A percentile compares a stretch with the other conserved stretches of the same genome.
phyloP scores from a whole-genome alignment of 306 rosid species.

The Castanopsis chinensis region DNA sequence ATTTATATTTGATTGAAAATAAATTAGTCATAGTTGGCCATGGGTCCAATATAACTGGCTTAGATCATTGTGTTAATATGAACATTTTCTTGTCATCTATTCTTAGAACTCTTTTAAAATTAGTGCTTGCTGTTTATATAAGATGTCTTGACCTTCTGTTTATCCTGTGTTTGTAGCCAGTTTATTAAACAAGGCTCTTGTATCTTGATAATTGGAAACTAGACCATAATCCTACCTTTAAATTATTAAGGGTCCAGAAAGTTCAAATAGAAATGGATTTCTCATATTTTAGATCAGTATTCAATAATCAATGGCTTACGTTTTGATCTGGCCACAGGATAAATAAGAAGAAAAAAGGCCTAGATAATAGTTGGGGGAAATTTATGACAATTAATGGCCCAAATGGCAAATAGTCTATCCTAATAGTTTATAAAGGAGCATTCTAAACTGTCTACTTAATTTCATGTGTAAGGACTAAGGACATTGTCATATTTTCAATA shows the following conservation, averaged over 20 bases:
- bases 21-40: background rate
- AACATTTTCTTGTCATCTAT: background rate
- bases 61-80: conserved; percentile 1
- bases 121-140: conserved; percentile 1
- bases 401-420: background rate
- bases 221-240: too few relatives aligned
- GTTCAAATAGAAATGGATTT: background rate
- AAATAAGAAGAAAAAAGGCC: background rate
- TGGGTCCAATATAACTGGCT: background rate
- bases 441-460: background rate
- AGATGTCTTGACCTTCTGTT: background rate
- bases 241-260: too few relatives aligned
- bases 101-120: conserved; percentile 5
- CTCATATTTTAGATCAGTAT: background rate
- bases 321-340: background rate
- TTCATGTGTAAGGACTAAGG: background rate
- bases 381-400: background rate
- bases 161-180: too few relatives aligned
- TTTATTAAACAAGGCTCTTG: too few relatives aligned
- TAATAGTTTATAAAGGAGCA: background rate
- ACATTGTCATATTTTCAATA: background rate
- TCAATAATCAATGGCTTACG: background rate
- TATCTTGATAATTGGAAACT: too few relatives aligned
- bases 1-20: background rate
- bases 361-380: background rate